Percentiles rank a stretch among this genome's conserved stretches.
Evolutionary conservation across 345 rosid species (phyloP).

Genomic region (Zanthoxylum bungeanum): DNA sequence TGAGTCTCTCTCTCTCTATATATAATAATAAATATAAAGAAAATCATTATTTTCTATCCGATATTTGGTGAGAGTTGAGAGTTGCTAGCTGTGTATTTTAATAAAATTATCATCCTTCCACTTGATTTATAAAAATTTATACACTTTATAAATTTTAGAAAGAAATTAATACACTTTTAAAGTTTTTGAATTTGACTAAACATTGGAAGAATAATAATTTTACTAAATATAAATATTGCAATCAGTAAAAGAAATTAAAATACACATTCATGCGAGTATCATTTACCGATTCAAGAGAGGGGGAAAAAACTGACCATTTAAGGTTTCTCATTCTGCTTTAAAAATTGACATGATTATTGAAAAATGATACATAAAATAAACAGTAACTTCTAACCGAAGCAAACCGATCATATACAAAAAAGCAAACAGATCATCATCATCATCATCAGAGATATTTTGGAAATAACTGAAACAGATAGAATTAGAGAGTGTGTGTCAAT

Average conservation of each 20-base stretch:
- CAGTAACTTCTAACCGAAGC: conserved; percentile 7
- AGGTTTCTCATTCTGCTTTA: background rate
- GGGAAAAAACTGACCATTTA: conserved; percentile 3
- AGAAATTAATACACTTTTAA: no score
- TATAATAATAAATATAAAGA: no score
- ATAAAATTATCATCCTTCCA: no score
- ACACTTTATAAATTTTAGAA: no score
- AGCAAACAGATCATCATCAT: background rate
- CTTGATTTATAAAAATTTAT: no score
- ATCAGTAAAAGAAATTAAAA: background rate
- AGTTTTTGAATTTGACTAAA: no score
- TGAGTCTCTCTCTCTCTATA: no score
- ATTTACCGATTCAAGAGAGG: background rate
- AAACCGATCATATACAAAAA: background rate
- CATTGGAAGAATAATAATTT: no score
- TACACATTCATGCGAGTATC: conserved; percentile 7
- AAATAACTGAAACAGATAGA: background rate
- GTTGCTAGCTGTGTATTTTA: no score
- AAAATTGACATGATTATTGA: background rate
- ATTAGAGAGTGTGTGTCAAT: background rate
- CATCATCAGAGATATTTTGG: background rate
- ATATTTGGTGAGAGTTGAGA: no score
- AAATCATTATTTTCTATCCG: no score
- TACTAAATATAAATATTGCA: no score
- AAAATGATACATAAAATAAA: conserved; percentile 8